These are phyloP conservation scores for Tricholoma saponaceum DNA, from an alignment of 768 basidiomycete species.

Conservation along the genomic window DNA sequence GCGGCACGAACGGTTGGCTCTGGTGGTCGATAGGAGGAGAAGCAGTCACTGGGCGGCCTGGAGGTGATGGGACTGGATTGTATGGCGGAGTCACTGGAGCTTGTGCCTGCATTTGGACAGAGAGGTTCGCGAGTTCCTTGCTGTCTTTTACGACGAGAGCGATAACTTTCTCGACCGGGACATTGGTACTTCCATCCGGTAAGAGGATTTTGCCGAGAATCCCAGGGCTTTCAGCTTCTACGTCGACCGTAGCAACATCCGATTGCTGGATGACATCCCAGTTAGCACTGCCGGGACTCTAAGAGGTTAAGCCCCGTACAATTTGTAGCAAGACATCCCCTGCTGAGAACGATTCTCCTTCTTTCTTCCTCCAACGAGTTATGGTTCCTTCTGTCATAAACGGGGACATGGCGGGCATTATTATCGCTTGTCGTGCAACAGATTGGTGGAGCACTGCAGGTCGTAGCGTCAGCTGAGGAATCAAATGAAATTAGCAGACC, in stretches of 20 bases:
- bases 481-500: background rate
- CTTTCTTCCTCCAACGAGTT: conserved; percentile 72
- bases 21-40: conserved; percentile 17
- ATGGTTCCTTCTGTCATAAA: conserved; percentile 86
- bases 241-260: conserved; percentile 79
- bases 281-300: background rate
- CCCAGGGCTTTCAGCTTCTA: conserved; percentile 88
- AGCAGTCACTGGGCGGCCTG: conserved; percentile 17
- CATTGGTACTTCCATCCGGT: conserved; percentile 60
- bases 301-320: conserved; percentile 30
- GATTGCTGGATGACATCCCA: conserved; percentile 48
- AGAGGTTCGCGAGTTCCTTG: conserved; percentile 23
- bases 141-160: conserved; percentile 71
- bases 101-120: conserved; percentile 14
- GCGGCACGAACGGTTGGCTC: conserved; percentile 20
- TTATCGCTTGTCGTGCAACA: conserved; percentile 30
- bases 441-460: conserved; percentile 31
- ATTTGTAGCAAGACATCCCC: conserved; percentile 80
- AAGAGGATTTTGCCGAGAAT: conserved; percentile 83
- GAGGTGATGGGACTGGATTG: conserved; percentile 21
- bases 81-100: conserved; percentile 22
- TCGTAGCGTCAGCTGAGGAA: background rate
- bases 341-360: conserved; percentile 65
- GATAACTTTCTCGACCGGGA: conserved; percentile 44
- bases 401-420: conserved; percentile 89